phyloP scores from a whole-genome alignment of 768 basidiomycete species.

The Hortiboletus campestris region DNA sequence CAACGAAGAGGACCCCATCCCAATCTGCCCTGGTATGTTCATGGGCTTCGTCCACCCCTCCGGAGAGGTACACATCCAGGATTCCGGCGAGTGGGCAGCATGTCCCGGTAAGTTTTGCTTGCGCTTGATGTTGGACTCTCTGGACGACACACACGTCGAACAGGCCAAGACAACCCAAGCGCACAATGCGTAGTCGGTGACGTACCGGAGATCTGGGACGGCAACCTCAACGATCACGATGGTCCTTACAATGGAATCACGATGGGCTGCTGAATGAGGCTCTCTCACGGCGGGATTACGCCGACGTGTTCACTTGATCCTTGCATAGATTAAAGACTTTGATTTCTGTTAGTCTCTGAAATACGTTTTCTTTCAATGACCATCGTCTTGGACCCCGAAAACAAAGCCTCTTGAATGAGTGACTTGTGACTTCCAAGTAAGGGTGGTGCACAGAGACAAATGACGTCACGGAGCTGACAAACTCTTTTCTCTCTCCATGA shows the following conservation, averaged over 20 bases:
- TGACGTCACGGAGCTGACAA: background rate
- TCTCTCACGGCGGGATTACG: background rate
- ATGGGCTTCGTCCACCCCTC: slow-evolving; percentile 41
- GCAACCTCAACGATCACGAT: slow-evolving; percentile 44
- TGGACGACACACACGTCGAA: background rate
- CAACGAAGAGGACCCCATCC: slow-evolving; percentile 45
- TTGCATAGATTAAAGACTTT: background rate
- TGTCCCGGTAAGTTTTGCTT: slow-evolving; percentile 44
- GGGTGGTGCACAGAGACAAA: background rate
- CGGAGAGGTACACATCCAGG: slow-evolving; percentile 45
- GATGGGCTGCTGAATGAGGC: slow-evolving; percentile 25
- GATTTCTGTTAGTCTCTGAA: background rate
- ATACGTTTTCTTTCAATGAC: background rate
- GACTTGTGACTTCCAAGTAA: background rate
- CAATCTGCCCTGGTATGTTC: slow-evolving; percentile 34
- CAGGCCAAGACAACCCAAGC: slow-evolving; percentile 59
- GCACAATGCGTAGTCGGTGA: slow-evolving; percentile 24
- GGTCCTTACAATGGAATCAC: slow-evolving; percentile 35
- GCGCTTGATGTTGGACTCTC: background rate
- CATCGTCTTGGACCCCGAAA: background rate
- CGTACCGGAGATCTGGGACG: slow-evolving; percentile 41
- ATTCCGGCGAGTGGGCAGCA: slow-evolving; percentile 46
- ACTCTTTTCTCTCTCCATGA: background rate
- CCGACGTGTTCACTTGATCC: background rate
- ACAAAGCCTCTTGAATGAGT: background rate